Evolutionary conservation across 208 protist genomes (phyloP).

Genomic region (Phytomonas sp.): DNA sequence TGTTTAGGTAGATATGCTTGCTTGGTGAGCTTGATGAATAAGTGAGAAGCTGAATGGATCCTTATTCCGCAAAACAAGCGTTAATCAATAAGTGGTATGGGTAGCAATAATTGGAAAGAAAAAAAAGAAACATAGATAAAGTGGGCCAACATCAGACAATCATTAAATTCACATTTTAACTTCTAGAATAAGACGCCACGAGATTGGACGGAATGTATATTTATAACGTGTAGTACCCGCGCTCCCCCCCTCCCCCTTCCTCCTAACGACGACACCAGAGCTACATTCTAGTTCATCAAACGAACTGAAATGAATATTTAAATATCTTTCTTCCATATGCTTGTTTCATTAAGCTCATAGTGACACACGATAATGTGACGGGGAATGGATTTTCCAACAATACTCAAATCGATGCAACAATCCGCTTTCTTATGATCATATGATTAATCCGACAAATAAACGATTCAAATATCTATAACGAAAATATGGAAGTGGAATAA

Average conservation of each 20-base stretch:
- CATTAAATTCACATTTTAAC: not conserved
- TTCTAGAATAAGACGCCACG: not conserved
- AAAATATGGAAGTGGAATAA: constrained; percentile 8
- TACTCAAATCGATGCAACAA: too few relatives aligned
- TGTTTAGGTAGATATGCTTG: constrained; percentile 1
- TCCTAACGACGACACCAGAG: too few relatives aligned
- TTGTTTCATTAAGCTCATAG: too few relatives aligned
- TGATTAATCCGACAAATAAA: not conserved
- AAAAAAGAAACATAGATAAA: constrained; percentile 14
- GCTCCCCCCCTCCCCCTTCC: too few relatives aligned
- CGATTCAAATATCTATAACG: not conserved
- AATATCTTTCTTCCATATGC: too few relatives aligned
- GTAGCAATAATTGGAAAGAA: constrained; percentile 7
- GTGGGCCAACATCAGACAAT: not conserved
- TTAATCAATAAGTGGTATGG: not conserved
- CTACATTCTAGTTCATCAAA: too few relatives aligned
- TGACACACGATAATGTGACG: too few relatives aligned
- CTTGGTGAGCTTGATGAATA: not conserved
- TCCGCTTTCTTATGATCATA: too few relatives aligned
- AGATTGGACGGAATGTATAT: not conserved
- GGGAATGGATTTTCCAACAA: too few relatives aligned
- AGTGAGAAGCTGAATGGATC: not conserved
- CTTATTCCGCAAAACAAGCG: constrained; percentile 6
- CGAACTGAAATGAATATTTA: too few relatives aligned
- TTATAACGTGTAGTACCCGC: too few relatives aligned